Conservation (phyloP, 352 stramenopile genomes). For the Phytopythium chamaehyphon region DNA sequence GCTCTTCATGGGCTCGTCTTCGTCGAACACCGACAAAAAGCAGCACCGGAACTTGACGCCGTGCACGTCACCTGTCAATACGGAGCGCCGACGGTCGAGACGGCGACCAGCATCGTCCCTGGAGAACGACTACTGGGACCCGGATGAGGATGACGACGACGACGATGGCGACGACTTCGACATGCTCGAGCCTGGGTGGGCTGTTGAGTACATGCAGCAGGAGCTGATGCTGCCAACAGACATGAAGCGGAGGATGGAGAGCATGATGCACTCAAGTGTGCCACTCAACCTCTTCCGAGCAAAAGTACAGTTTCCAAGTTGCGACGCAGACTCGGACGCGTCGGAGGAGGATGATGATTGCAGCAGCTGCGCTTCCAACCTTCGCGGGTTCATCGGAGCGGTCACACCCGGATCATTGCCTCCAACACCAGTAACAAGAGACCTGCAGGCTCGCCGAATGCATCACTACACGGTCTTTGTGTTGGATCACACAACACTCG, state of each 20-base stretch:
- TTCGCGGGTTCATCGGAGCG: constrained; percentile 30
- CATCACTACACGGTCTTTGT: constrained; percentile 75
- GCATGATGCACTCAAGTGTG: constrained; percentile 81
- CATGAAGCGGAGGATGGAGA: constrained; percentile 60
- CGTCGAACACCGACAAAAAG: constrained; percentile 2
- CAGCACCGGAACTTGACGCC: constrained; percentile 51
- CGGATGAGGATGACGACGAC: constrained; percentile 11
- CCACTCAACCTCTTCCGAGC: constrained; percentile 75
- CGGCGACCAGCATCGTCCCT: constrained; percentile 6
- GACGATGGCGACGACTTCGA: constrained; percentile 12
- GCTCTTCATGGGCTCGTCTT: constrained; percentile 25
- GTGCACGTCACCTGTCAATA: constrained; percentile 56
- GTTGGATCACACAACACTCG: constrained; percentile 70
- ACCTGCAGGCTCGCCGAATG: constrained; percentile 66
- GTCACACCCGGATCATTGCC: constrained; percentile 76
- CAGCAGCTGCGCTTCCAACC: constrained; percentile 4
- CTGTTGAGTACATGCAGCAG: constrained; percentile 78
- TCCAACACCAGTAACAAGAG: constrained; percentile 73
- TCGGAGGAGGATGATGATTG: constrained; percentile 18
- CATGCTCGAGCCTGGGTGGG: constrained; percentile 59
- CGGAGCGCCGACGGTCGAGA: constrained; percentile 17
- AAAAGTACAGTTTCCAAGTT: constrained; percentile 37
- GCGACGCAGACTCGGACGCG: constrained; percentile 11
- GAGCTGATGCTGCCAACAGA: constrained; percentile 54
- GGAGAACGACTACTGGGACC: constrained; percentile 10